Conservation (phyloP, 768 basidiomycete genomes). For the Nidularia pulvinata region DNA sequence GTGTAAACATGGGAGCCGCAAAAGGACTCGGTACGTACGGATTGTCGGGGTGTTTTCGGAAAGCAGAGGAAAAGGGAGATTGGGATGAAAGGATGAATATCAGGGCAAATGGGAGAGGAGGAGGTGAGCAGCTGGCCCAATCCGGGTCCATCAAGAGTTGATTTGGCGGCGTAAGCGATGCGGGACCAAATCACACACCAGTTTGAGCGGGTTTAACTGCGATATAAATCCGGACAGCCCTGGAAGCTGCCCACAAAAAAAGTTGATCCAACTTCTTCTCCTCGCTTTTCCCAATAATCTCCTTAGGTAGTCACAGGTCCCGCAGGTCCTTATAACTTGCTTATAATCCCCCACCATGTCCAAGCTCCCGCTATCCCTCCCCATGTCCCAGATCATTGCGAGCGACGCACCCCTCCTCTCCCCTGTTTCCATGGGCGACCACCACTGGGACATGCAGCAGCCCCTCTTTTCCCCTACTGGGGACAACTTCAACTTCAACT, state of each 20-base stretch:
- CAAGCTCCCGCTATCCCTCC: slow-evolving; percentile 27
- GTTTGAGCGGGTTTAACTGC: slow-evolving; percentile 15
- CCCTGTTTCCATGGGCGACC: slow-evolving; percentile 37
- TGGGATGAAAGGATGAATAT: slow-evolving; percentile 2
- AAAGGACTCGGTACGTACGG: slow-evolving; percentile 3
- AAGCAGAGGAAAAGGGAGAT: neutral
- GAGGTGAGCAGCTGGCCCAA: neutral
- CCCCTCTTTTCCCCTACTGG: slow-evolving; percentile 36
- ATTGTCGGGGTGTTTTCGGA: slow-evolving; percentile 11
- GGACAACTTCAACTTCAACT: slow-evolving; percentile 42
- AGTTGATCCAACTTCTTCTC: slow-evolving; percentile 16
- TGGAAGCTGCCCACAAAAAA: slow-evolving; percentile 15
- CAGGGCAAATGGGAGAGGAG: slow-evolving; percentile 5
- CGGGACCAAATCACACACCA: neutral
- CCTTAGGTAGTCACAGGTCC: neutral
- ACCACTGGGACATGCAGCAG: slow-evolving; percentile 44
- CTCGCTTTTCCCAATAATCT: slow-evolving; percentile 11
- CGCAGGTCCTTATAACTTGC: slow-evolving; percentile 1
- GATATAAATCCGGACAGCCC: slow-evolving; percentile 26
- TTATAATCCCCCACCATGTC: slow-evolving; percentile 13
- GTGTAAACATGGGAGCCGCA: slow-evolving; percentile 12
- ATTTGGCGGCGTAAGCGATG: neutral
- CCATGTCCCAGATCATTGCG: slow-evolving; percentile 61
- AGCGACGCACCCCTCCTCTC: slow-evolving; percentile 59
- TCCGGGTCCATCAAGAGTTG: neutral